phyloP scores from a whole-genome alignment of 2,329 filamentous ascomycete genomes.

The Verticillium dahliae region DNA sequence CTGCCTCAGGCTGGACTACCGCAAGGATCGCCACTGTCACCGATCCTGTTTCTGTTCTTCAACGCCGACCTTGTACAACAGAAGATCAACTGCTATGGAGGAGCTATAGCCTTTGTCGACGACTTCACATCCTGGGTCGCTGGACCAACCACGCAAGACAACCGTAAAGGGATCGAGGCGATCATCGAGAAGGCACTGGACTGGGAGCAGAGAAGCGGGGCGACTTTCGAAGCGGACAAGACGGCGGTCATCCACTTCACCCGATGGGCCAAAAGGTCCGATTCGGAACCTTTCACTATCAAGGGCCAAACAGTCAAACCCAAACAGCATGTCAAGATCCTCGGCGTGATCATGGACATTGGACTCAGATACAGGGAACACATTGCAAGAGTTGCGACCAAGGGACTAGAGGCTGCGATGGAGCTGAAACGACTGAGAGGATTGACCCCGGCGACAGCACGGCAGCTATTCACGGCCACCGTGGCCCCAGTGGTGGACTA shows the following conservation, averaged over 20 bases:
- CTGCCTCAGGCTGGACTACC: constrained; percentile 17
- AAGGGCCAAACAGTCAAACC: not conserved
- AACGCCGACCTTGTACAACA: constrained; percentile 18
- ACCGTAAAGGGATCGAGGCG: constrained; percentile 13
- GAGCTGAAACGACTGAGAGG: no score
- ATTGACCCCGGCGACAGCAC: no score
- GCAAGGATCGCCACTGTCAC: constrained; percentile 26
- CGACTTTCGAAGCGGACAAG: constrained; percentile 17
- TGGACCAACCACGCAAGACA: not conserved
- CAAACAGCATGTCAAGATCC: constrained; percentile 8
- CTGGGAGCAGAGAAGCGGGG: constrained; percentile 16
- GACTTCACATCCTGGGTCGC: not conserved
- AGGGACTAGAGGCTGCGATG: no score
- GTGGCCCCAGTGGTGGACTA: constrained; percentile 14
- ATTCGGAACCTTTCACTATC: not conserved
- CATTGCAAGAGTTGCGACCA: no score
- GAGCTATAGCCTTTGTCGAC: constrained; percentile 14
- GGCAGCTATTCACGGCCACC: no score
- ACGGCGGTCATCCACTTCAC: constrained; percentile 13
- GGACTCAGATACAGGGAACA: no score
- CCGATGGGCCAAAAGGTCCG: not conserved
- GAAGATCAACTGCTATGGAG: constrained; percentile 17
- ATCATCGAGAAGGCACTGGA: constrained; percentile 15
- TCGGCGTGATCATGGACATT: constrained; percentile 15
- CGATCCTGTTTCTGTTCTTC: constrained; percentile 26